Base-by-base conservation (phyloP, 495 filamentous ascomycete genomes). In the Neurospora intermedia region DNA sequence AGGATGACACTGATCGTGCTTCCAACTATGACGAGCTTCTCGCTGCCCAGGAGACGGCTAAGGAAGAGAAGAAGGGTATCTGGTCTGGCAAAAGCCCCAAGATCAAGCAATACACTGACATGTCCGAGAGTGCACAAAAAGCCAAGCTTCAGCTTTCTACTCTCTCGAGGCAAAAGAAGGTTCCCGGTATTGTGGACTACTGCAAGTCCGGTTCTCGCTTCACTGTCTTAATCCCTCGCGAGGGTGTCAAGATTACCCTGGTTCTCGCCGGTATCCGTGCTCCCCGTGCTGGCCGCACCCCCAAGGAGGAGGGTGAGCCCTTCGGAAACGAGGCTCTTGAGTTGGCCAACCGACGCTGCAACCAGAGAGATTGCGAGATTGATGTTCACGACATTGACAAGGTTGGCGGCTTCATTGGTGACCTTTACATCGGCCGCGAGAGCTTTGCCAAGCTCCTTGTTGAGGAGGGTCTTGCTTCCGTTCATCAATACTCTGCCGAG, bases 161-260 rank as follows among this genome's bases (percentile, higher is more conserved):
- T 42, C 87, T 99, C 20, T 90, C 93, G 72, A 89, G 95, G 20
- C 94, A 97, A 82, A 93, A 92, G 83, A 93, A 91, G 75, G 91
- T 98, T n/a, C 94, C 96, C 4, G 96, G 92, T 9, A 83, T 99
- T 75, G 95, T 99, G 62, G 96, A 99, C 80, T 99, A 94, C 79
- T 96, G 97, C 84, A 97, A 97, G 83, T 93, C 93, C 16, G 96
- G 92, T 41, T 97, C 94, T 35, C 90, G 96, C 71, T 99, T 99
- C 82, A 96, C 92, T 40, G 86, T 99, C 62, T 85, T 99, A 6
- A 89, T 99, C 43, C 96, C 96, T 39, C 90, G 94, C 31, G 96
- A 98, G 80, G 93, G 93, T 77, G 92, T 92, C 80, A 98, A 97
- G 83, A 85, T 99, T 76, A 99, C 94, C 2, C 91, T 99, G 75